These are phyloP conservation scores for Loxodes magnus DNA, from an alignment of 73 alveolate species.

Conservation along the genomic window DNA sequence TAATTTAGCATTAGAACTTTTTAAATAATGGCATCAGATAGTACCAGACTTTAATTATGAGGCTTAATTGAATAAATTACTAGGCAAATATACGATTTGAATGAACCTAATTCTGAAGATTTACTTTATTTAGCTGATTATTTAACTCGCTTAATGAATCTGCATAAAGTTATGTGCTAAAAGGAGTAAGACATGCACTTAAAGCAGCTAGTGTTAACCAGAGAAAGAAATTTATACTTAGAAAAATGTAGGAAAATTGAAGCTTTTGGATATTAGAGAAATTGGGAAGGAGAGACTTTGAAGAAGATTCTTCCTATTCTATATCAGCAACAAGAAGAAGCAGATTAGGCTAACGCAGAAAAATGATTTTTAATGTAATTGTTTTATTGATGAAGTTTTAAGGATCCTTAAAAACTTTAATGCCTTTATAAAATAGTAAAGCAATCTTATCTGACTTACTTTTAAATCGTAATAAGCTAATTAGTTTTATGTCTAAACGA, in stretches of 20 bases:
- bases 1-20: too few relatives aligned
- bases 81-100: slow-evolving; percentile 10
- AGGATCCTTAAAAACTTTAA: too few relatives aligned
- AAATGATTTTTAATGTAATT: too few relatives aligned
- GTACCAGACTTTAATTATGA: slow-evolving; percentile 3
- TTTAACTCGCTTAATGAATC: slow-evolving; percentile 14
- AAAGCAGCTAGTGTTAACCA: slow-evolving; percentile 28
- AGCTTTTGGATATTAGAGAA: slow-evolving; percentile 20
- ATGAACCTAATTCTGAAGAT: slow-evolving; percentile 8
- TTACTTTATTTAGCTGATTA: slow-evolving; percentile 21
- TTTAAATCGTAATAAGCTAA: too few relatives aligned
- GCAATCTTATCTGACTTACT: too few relatives aligned
- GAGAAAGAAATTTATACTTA: slow-evolving; percentile 38
- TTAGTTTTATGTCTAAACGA: too few relatives aligned
- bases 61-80: slow-evolving; percentile 8
- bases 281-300: slow-evolving; percentile 25
- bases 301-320: slow-evolving; percentile 3
- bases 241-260: slow-evolving; percentile 46
- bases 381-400: too few relatives aligned
- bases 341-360: too few relatives aligned
- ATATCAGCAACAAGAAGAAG: slow-evolving; percentile 6
- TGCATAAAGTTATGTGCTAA: slow-evolving; percentile 22
- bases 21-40: too few relatives aligned
- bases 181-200: slow-evolving; percentile 27
- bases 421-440: too few relatives aligned